phyloP scores from a whole-genome alignment of 352 stramenopile species.

The Phytophthora rubi region DNA sequence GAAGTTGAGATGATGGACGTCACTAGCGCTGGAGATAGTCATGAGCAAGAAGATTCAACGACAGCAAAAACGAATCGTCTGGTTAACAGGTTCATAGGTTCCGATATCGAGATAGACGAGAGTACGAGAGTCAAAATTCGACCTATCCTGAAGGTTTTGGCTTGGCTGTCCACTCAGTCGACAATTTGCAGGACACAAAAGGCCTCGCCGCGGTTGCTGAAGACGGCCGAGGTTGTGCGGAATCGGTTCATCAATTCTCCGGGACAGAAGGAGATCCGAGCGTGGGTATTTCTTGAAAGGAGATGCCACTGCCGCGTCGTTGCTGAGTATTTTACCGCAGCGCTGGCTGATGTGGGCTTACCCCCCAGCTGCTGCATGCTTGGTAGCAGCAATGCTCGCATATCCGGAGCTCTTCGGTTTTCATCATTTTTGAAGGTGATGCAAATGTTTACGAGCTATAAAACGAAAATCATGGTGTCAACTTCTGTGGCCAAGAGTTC shows the following conservation, averaged over 20 bases:
- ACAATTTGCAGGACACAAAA: constrained; percentile 39
- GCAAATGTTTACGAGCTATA: constrained; percentile 55
- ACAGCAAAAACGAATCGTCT: constrained; percentile 33
- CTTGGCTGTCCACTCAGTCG: constrained; percentile 46
- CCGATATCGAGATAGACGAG: constrained; percentile 48
- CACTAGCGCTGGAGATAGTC: not conserved
- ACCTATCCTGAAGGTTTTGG: constrained; percentile 65
- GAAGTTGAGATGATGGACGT: constrained; percentile 17
- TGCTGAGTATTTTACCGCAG: constrained; percentile 75
- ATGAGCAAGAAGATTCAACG: constrained; percentile 1
- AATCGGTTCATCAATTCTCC: constrained; percentile 51
- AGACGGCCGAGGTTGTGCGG: constrained; percentile 56
- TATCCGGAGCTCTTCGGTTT: constrained; percentile 62
- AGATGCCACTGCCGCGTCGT: constrained; percentile 75
- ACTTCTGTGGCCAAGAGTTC: constrained; percentile 74
- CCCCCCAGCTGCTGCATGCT: constrained; percentile 81
- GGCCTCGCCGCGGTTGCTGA: constrained; percentile 64
- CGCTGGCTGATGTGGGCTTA: constrained; percentile 44
- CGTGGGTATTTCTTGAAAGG: constrained; percentile 79
- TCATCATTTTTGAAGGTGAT: constrained; percentile 78
- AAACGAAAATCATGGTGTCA: constrained; percentile 79
- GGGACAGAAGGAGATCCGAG: constrained; percentile 28
- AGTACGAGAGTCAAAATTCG: constrained; percentile 42
- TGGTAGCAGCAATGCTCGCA: constrained; percentile 67
- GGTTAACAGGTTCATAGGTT: constrained; percentile 37